Base-by-base conservation (phyloP, 495 filamentous ascomycete species). In the Neurospora sp. region DNA sequence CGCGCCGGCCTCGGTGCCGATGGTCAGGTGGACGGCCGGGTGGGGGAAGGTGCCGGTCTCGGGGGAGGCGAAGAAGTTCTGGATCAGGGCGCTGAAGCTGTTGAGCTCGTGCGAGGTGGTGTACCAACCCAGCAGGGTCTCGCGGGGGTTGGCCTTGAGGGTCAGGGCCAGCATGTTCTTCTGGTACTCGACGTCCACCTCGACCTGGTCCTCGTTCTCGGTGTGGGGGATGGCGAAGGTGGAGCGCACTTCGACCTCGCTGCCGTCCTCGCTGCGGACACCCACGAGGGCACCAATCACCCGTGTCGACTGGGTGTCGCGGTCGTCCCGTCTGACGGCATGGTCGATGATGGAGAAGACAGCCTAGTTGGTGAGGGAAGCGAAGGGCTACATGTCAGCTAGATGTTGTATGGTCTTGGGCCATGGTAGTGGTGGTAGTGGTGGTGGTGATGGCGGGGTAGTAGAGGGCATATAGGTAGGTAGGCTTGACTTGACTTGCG, bases 111-210 rank as follows among this genome's bases (percentile, higher is more conserved):
- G 89, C 77, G 91, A 93, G 23, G 96, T 99, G 75, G 96, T 97
- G 85, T 99, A 99, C 96, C 96, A 99, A 77, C 96, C 96, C 39
- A 99, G 91, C 23, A 99, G 88, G 37, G 95, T 90, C 83, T 99
- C 96, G 81, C 93, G 91, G 14, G 96, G 96, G 83, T 94, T 93
- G 20, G 94, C 94, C 86, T 94, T 94, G 76, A 97, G 89, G 81
- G 97, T 94, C 75, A 99, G 86, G 20, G 90, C 90, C 20, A 98
- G 89, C 96, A 99, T 98, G 81, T 94, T 93, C 88, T 98, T 98
- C 84, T 99, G 96, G 81, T 98, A 99, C 83, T 98, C 96, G 89
- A 99, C 97, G 83, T 99, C 96, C 74, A 99, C 96, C 81, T 99
- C 96, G 77, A 99, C 96, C 83, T 99, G 96, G 83, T 99, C 96